Conservation (phyloP, 306 rosid genomes). For the Crotalaria pallida region DNA sequence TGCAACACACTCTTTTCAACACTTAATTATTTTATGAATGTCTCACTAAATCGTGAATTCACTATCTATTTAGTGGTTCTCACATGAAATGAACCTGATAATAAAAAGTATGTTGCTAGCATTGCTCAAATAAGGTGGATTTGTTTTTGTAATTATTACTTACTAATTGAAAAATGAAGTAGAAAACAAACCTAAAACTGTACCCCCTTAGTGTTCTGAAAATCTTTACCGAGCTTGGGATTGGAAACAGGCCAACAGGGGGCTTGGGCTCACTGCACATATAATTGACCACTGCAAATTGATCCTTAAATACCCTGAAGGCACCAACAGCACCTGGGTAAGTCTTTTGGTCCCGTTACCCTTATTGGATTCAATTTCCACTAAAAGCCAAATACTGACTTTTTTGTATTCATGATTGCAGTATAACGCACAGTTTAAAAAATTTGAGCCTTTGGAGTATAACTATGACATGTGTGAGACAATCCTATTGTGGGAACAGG, state of each 20-base stretch:
- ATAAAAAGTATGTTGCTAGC: too few species aligned
- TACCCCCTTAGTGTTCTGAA: neutral
- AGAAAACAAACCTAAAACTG: too few species aligned
- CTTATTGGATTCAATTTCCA: neutral
- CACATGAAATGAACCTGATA: too few species aligned
- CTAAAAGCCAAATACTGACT: constrained; percentile 17
- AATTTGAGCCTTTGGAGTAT: constrained; percentile 82
- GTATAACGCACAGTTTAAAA: constrained; percentile 87
- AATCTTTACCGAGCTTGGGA: constrained; percentile 17
- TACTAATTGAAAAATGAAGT: neutral
- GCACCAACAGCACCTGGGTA: constrained; percentile 98
- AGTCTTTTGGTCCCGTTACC: constrained; percentile 16
- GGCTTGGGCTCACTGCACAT: constrained; percentile 92
- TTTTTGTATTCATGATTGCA: constrained; percentile 32
- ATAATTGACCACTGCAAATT: constrained; percentile 74
- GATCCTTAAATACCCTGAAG: constrained; percentile 74
- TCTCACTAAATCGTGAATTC: too few species aligned
- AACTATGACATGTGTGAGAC: constrained; percentile 76
- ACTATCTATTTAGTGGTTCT: too few species aligned
- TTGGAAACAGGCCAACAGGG: constrained; percentile 74
- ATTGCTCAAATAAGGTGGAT: neutral
- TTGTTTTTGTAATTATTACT: too few species aligned
- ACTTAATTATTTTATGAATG: too few species aligned
- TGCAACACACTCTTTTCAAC: too few species aligned
- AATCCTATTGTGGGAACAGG: constrained; percentile 93